Conservation (phyloP, 2,329 filamentous ascomycete genomes). For the Fusarium armeniacum region DNA sequence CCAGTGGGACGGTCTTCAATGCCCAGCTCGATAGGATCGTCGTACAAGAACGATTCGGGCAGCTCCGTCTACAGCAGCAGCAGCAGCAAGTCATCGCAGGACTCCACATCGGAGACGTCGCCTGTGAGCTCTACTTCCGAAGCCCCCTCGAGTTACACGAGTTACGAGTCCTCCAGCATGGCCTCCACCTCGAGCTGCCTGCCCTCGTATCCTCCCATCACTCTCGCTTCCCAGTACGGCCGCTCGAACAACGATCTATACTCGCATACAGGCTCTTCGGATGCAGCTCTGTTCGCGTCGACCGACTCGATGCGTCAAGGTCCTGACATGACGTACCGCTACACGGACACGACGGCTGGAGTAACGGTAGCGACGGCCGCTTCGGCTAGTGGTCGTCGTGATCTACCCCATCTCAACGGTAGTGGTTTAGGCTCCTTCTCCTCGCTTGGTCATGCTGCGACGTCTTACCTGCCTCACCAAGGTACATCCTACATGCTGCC, state of each 20-base stretch:
- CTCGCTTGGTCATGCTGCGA: slow-evolving; percentile 26
- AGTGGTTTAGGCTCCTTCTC: slow-evolving; percentile 23
- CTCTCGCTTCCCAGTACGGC: slow-evolving; percentile 34
- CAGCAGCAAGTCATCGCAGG: slow-evolving; percentile 39
- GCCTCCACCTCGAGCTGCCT: slow-evolving; percentile 33
- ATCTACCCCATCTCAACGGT: slow-evolving; percentile 28
- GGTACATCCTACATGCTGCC: slow-evolving; percentile 43
- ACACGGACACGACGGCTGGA: slow-evolving; percentile 50
- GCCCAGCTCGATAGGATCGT: slow-evolving; percentile 36
- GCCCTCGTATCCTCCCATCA: slow-evolving; percentile 39
- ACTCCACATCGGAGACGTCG: slow-evolving; percentile 37
- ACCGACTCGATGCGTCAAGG: slow-evolving; percentile 30
- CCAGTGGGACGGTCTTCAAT: slow-evolving; percentile 39
- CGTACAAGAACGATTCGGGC: slow-evolving; percentile 49
- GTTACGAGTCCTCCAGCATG: slow-evolving; percentile 46
- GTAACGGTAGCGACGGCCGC: slow-evolving; percentile 28
- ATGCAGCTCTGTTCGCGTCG: slow-evolving; percentile 28
- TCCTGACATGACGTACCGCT: slow-evolving; percentile 52
- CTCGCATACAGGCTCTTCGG: slow-evolving; percentile 37
- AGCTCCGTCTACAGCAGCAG: slow-evolving; percentile 46
- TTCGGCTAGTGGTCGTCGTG: slow-evolving; percentile 31
- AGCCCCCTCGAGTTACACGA: slow-evolving; percentile 43
- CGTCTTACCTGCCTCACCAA: slow-evolving; percentile 31
- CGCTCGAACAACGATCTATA: slow-evolving; percentile 42
- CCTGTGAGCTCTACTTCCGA: slow-evolving; percentile 45